Evolutionary conservation across 345 rosid species (phyloP).

Genomic region (Xanthoceras sorbifolium): DNA sequence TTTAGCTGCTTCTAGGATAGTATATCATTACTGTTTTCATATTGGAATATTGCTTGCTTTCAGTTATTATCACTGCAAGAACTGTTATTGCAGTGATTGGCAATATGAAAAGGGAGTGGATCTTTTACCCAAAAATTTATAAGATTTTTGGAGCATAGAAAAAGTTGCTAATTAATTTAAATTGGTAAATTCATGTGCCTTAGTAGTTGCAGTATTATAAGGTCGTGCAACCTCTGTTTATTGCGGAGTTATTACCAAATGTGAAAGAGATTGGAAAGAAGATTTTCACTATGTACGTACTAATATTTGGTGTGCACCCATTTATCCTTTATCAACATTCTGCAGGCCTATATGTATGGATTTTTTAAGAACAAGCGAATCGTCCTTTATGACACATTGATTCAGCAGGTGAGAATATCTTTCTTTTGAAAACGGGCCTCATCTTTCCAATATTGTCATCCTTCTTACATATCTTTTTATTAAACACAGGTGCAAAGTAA

Average conservation of each 20-base stretch:
- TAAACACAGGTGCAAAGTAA: not conserved
- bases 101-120: constrained; percentile 1
- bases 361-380: constrained; percentile 98
- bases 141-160: not conserved
- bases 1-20: not conserved
- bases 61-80: not conserved
- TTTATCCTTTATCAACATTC: constrained; percentile 23
- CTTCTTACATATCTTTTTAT: not conserved
- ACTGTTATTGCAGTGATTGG: not conserved
- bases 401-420: constrained; percentile 74
- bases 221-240: constrained; percentile 8
- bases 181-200: not conserved
- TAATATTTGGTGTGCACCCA: not conserved
- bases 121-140: not conserved
- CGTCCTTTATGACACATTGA: constrained; percentile 94
- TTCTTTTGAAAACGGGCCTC: not conserved
- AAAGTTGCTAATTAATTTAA: not conserved
- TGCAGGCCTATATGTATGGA: constrained; percentile 99
- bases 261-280: not conserved
- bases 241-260: not conserved
- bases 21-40: not conserved
- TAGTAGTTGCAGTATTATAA: not conserved
- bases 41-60: not conserved
- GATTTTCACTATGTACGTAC: not conserved
- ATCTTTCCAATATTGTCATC: not conserved